Evolutionary conservation across 164 flowering plant species (phyloP).

Genomic region (Echeveria elegans): DNA sequence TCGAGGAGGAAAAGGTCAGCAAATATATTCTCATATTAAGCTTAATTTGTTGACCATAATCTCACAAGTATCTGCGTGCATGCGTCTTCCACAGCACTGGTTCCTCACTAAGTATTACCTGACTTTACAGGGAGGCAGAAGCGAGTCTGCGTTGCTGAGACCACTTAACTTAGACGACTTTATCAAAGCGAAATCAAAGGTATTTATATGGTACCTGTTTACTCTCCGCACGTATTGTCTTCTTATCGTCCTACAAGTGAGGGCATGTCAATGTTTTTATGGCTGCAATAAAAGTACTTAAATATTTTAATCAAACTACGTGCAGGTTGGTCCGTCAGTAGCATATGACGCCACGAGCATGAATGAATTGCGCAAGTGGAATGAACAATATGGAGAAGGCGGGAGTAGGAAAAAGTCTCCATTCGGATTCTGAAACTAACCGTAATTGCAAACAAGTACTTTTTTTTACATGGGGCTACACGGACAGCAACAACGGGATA

Average conservation of each 20-base stretch:
- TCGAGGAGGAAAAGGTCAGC: constrained; percentile 53
- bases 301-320: not conserved
- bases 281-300: not conserved
- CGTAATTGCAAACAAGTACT: not conserved
- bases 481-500: not conserved
- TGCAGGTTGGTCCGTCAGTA: constrained; percentile 88
- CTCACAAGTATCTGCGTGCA: too few species aligned
- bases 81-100: not conserved
- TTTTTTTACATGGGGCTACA: not conserved
- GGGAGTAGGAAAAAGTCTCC: constrained; percentile 86
- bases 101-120: not conserved
- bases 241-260: not conserved
- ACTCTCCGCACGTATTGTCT: not conserved
- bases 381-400: constrained; percentile 96
- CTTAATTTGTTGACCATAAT: not conserved
- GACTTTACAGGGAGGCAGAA: constrained; percentile 27
- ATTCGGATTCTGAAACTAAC: constrained; percentile 48
- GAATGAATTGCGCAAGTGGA: constrained; percentile 97
- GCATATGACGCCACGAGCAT: constrained; percentile 84
- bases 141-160: constrained; percentile 25
- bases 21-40: too few species aligned
- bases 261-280: not conserved
- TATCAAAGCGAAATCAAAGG: constrained; percentile 82
- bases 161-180: constrained; percentile 76
- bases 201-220: constrained; percentile 12